A percentile compares a stretch with the other conserved stretches of the same genome.
phyloP scores from a whole-genome alignment of 495 filamentous ascomycete genomes.

The Paragyromitra xinjiangensis region DNA sequence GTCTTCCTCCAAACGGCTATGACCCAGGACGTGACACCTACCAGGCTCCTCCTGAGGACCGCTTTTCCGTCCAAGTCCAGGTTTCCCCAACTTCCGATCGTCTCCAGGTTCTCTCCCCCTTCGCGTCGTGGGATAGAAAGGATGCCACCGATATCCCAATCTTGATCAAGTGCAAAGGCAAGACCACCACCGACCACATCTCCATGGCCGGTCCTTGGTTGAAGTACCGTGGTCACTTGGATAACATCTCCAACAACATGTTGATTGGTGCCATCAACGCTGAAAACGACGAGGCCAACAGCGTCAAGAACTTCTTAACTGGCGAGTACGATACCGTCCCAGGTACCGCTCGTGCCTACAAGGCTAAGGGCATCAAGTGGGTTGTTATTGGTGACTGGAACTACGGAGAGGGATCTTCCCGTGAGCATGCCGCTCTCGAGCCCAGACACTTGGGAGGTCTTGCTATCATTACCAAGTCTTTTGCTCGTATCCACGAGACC shows the following conservation, averaged over 20 bases:
- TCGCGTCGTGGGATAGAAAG: constrained; percentile 92
- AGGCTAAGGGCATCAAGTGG: constrained; percentile 94
- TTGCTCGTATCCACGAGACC: constrained; percentile 99
- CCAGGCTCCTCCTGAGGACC: constrained; percentile 90
- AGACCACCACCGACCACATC: constrained; percentile 99
- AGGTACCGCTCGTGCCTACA: constrained; percentile 96
- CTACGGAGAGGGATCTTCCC: constrained; percentile 96
- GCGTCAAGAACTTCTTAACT: constrained; percentile 89
- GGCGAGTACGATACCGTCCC: constrained; percentile 87
- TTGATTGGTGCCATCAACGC: constrained; percentile 96
- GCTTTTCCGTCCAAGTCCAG: constrained; percentile 73
- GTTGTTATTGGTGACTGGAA: constrained; percentile 99
- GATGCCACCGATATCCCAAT: constrained; percentile 88
- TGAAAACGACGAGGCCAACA: constrained; percentile 97
- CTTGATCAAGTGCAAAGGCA: constrained; percentile 96
- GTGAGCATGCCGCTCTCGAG: constrained; percentile 98
- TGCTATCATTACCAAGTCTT: constrained; percentile 94
- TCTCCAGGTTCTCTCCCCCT: constrained; percentile 89
- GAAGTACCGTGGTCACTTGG: constrained; percentile 99
- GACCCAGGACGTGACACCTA: constrained; percentile 96
- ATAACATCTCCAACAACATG: constrained; percentile 99
- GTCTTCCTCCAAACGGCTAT: constrained; percentile 82
- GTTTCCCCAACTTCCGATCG: constrained; percentile 92
- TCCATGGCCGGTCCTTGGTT: constrained; percentile 99
- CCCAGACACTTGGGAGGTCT: constrained; percentile 96